Percentiles rank a stretch among this genome's conserved stretches.
These are phyloP conservation scores for Acacia melanoxylon DNA, from an alignment of 306 rosid genomes.

Conservation along the genomic window DNA sequence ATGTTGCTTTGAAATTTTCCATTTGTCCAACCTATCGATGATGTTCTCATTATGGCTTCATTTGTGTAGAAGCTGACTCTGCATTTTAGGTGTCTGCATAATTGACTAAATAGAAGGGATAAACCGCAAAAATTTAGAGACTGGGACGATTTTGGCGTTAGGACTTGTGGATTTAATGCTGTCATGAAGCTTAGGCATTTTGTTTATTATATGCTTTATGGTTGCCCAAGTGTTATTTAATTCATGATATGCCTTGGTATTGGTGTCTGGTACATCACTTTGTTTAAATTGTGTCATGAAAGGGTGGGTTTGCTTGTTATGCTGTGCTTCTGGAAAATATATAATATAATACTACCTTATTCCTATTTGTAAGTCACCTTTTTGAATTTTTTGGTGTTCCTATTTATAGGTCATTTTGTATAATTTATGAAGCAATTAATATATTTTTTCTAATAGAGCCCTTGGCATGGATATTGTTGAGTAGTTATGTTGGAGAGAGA, in stretches of 20 bases:
- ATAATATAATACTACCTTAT: neutral
- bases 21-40: neutral
- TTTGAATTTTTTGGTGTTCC: neutral
- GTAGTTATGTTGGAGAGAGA: neutral
- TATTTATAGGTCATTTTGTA: neutral
- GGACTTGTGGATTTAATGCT: neutral
- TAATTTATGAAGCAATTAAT: neutral
- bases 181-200: neutral
- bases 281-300: neutral
- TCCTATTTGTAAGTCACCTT: neutral
- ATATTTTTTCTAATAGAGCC: neutral
- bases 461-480: neutral
- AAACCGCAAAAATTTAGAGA: neutral
- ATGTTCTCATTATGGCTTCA: neutral
- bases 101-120: conserved; percentile 11
- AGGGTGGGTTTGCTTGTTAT: neutral
- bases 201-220: neutral
- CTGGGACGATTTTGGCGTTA: neutral
- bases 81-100: neutral
- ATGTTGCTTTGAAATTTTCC: neutral
- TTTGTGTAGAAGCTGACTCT: conserved; percentile 5
- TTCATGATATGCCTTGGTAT: neutral
- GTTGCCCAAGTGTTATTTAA: neutral
- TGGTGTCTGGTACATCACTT: neutral
- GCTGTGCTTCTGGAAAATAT: neutral